A percentile compares a stretch with the other conserved stretches of the same genome.
phyloP scores from a whole-genome alignment of 192 early-diverging fungal species.

The Spinellus fusiger region DNA sequence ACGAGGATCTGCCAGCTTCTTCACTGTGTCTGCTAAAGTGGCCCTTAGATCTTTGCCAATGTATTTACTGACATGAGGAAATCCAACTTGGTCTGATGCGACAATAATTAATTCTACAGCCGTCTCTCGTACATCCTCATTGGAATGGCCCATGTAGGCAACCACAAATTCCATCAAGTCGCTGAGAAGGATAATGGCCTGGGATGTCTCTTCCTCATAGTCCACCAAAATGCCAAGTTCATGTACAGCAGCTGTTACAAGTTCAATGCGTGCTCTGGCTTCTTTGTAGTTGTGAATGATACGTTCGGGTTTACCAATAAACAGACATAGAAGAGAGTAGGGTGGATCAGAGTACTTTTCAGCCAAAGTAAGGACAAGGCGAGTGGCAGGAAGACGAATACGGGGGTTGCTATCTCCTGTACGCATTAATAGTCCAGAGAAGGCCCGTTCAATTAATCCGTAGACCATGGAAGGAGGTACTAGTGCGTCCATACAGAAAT shows the following conservation, averaged over 20 bases:
- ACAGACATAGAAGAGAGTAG: conserved; percentile 1
- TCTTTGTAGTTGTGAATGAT: conserved; percentile 19
- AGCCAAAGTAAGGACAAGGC: conserved; percentile 2
- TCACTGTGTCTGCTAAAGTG: conserved; percentile 3
- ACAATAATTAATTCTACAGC: neutral
- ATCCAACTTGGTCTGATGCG: conserved; percentile 14
- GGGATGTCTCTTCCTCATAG: neutral
- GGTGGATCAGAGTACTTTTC: neutral
- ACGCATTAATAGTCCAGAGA: conserved; percentile 14
- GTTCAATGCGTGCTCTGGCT: conserved; percentile 12
- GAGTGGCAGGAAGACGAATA: conserved; percentile 7
- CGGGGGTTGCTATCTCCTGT: conserved; percentile 12
- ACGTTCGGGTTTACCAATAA: conserved; percentile 16
- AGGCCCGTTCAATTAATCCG: conserved; percentile 2
- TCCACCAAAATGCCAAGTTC: neutral
- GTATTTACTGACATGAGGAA: conserved; percentile 6
- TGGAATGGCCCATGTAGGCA: conserved; percentile 3
- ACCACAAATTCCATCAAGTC: conserved; percentile 10
- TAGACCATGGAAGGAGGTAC: neutral
- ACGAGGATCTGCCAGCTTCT: neutral
- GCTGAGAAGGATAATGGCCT: neutral
- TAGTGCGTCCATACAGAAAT: conserved; percentile 1
- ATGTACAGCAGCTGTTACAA: neutral
- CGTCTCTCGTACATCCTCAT: neutral
- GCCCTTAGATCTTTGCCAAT: neutral